Evolutionary conservation across 352 stramenopile genomes (phyloP).

Genomic region (Phytophthora constricta): DNA sequence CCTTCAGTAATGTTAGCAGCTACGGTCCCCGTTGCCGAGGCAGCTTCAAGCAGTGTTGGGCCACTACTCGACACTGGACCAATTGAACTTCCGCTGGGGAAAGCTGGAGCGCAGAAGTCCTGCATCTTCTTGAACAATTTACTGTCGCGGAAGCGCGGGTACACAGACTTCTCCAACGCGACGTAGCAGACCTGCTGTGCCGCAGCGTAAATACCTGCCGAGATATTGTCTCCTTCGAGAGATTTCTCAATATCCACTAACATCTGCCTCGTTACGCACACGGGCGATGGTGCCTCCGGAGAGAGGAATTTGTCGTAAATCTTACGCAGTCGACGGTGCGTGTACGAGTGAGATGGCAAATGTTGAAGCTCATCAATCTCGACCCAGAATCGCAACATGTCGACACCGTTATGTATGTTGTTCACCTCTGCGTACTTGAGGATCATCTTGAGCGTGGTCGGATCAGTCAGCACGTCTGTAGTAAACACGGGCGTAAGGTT

Average conservation of each 20-base stretch:
- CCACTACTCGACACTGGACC: slow-evolving; percentile 1
- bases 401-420: slow-evolving; percentile 60
- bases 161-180: slow-evolving; percentile 78
- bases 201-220: slow-evolving; percentile 69
- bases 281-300: slow-evolving; percentile 65
- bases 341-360: slow-evolving; percentile 82
- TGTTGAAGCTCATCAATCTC: slow-evolving; percentile 81
- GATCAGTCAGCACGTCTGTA: slow-evolving; percentile 79
- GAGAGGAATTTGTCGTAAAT: slow-evolving; percentile 91
- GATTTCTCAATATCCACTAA: slow-evolving; percentile 68
- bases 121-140: slow-evolving; percentile 83
- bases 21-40: slow-evolving; percentile 23
- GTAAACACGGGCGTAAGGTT: slow-evolving; percentile 83
- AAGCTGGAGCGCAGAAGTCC: slow-evolving; percentile 60
- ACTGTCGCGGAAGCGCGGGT: slow-evolving; percentile 77
- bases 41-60: slow-evolving; percentile 7
- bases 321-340: slow-evolving; percentile 75
- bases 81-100: slow-evolving; percentile 15
- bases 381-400: slow-evolving; percentile 83
- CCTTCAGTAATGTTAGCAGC: slow-evolving; percentile 26
- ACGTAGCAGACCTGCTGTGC: slow-evolving; percentile 72
- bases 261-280: slow-evolving; percentile 79
- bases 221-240: slow-evolving; percentile 71
- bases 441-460: slow-evolving; percentile 77
- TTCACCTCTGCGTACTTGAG: slow-evolving; percentile 62